Evolutionary conservation across 768 basidiomycete genomes (phyloP).

Genomic region (Leucosporidium creatinivorum): DNA sequence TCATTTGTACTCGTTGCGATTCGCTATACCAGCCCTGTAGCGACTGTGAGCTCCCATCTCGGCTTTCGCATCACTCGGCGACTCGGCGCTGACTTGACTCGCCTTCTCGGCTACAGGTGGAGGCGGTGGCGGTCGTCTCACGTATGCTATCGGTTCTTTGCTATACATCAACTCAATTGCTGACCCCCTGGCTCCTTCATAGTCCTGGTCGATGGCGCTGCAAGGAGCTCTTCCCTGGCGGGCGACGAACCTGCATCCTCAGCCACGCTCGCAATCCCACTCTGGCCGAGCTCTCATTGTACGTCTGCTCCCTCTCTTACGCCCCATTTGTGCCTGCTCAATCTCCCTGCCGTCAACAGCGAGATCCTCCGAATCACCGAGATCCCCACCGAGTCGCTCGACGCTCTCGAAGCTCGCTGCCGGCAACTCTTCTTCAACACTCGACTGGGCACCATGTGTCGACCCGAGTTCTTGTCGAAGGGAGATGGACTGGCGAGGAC

Average conservation of each 20-base stretch:
- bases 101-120: too few relatives aligned
- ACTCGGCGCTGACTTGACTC: too few relatives aligned
- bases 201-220: constrained; percentile 14
- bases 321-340: too few relatives aligned
- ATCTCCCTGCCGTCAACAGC: background rate
- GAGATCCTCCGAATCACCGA: background rate
- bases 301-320: too few relatives aligned
- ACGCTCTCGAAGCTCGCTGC: background rate
- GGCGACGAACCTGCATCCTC: constrained; percentile 10
- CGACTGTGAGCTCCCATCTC: background rate
- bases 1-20: background rate
- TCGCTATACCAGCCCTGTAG: background rate
- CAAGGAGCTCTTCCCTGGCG: constrained; percentile 7
- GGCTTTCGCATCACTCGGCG: too few relatives aligned
- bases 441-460: constrained; percentile 6
- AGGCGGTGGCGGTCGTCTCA: background rate
- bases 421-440: constrained; percentile 18
- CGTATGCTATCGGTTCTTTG: background rate
- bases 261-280: constrained; percentile 16
- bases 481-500: constrained; percentile 9
- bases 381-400: background rate
- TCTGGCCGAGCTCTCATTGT: constrained; percentile 8
- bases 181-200: background rate
- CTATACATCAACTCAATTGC: too few relatives aligned
- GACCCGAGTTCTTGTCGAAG: constrained; percentile 8